Conservation (phyloP, 768 basidiomycete species). For the Tulasnella sp. region DNA sequence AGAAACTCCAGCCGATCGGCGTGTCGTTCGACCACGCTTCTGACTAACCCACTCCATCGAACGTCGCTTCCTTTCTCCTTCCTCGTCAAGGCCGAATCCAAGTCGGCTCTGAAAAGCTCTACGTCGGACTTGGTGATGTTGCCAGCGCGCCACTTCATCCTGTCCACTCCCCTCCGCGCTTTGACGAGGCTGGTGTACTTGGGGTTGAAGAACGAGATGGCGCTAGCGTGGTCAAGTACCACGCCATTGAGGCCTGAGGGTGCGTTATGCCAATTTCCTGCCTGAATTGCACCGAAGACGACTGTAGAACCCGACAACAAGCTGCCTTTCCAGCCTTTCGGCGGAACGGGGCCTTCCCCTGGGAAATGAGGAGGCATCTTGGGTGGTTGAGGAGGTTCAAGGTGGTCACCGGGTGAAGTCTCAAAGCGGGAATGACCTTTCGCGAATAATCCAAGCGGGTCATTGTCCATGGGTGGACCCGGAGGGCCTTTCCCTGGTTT, state of each 20-base stretch:
- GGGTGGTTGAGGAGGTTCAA: background rate
- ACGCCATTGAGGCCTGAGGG: slow-evolving; percentile 1
- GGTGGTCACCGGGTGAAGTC: background rate
- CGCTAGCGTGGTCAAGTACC: slow-evolving; percentile 8
- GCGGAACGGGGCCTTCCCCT: background rate
- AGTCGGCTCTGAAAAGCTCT: background rate
- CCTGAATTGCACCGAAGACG: background rate
- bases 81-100: background rate
- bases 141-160: slow-evolving; percentile 4
- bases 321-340: slow-evolving; percentile 24
- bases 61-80: slow-evolving; percentile 1
- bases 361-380: background rate
- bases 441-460: background rate
- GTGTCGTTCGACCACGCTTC: slow-evolving; percentile 11
- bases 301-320: background rate
- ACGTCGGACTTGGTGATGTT: slow-evolving; percentile 16
- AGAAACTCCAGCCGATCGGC: slow-evolving; percentile 15
- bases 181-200: slow-evolving; percentile 26
- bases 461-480: background rate
- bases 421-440: background rate
- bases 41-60: slow-evolving; percentile 2
- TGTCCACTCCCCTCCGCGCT: background rate
- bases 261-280: slow-evolving; percentile 27
- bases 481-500: background rate
- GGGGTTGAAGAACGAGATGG: slow-evolving; percentile 21